phyloP scores from a whole-genome alignment of 2,329 filamentous ascomycete species.

The Neopestalotiopsis sp. region DNA sequence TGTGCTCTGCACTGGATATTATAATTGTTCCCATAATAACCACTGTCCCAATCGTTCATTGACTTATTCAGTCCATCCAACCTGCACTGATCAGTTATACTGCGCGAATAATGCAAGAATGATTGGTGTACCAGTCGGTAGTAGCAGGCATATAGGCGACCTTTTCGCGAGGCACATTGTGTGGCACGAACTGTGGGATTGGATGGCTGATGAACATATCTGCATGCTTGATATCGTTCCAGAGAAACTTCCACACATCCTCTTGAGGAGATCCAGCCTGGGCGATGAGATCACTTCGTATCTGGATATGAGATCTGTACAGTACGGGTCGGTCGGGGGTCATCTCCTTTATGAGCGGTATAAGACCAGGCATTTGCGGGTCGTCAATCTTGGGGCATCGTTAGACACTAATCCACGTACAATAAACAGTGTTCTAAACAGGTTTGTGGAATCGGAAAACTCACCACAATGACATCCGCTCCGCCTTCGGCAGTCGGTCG shows the following conservation, averaged over 20 bases:
- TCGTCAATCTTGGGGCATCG: conserved; percentile 67
- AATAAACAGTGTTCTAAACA: neutral
- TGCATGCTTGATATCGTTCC: conserved; percentile 70
- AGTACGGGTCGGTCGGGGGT: conserved; percentile 78
- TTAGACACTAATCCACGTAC: no score
- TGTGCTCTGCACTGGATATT: conserved; percentile 64
- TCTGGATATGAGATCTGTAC: conserved; percentile 84
- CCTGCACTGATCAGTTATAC: conserved; percentile 40
- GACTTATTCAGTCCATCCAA: conserved; percentile 81
- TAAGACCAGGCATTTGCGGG: conserved; percentile 82
- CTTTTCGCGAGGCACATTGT: conserved; percentile 66
- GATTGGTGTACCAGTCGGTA: conserved; percentile 69
- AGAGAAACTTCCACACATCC: conserved; percentile 78
- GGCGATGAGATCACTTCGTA: conserved; percentile 74
- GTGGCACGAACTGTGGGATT: conserved; percentile 75
- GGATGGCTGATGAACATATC: conserved; percentile 86
- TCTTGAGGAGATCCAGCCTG: conserved; percentile 68
- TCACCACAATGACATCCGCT: conserved; percentile 73
- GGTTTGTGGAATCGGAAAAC: conserved; percentile 27
- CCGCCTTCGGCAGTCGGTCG: conserved; percentile 69
- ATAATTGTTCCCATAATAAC: conserved; percentile 79
- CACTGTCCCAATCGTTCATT: conserved; percentile 71
- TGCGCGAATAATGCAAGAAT: neutral
- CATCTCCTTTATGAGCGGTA: conserved; percentile 73
- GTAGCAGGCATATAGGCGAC: conserved; percentile 80